phyloP scores from a whole-genome alignment of 1,139 yeast genomes.

The Keqinozyma sinolaborantium region DNA sequence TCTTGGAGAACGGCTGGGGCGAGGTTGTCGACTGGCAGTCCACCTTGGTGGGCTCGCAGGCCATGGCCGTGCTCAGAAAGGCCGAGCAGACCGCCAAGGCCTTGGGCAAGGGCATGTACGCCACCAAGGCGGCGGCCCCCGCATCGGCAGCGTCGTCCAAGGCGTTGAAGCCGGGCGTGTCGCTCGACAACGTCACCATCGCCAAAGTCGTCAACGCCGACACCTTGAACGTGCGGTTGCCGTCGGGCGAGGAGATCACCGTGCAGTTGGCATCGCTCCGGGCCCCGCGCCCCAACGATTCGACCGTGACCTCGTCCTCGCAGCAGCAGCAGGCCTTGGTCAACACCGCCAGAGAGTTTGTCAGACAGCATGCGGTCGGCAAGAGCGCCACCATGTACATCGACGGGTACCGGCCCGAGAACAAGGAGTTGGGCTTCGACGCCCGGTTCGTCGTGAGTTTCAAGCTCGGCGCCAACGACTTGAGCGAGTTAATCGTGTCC shows the following conservation, averaged over 20 bases:
- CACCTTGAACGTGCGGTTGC: constrained; percentile 52
- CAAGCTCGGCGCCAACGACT: constrained; percentile 47
- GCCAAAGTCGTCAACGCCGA: constrained; percentile 67
- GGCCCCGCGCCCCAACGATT: constrained; percentile 65
- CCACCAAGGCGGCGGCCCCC: constrained; percentile 22
- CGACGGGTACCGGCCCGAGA: constrained; percentile 65
- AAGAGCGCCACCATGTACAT: constrained; percentile 57
- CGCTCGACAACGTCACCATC: constrained; percentile 51
- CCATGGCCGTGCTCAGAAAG: constrained; percentile 59
- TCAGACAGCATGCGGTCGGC: constrained; percentile 66
- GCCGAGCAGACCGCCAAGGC: constrained; percentile 69
- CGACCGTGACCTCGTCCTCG: constrained; percentile 42
- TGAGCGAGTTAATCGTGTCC: constrained; percentile 59
- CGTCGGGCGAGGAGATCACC: constrained; percentile 49
- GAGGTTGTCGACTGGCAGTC: constrained; percentile 85
- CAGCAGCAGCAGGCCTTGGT: constrained; percentile 47
- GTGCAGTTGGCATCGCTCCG: constrained; percentile 75
- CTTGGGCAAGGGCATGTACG: constrained; percentile 62
- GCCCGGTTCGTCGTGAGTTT: constrained; percentile 63
- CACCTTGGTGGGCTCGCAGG: constrained; percentile 59
- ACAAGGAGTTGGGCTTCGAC: constrained; percentile 54
- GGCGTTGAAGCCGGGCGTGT: constrained; percentile 41
- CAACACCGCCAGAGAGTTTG: constrained; percentile 68
- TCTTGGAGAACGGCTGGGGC: constrained; percentile 69
- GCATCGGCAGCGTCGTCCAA: constrained; percentile 14